Conservation (phyloP, 176 grass and related monocot genomes). For the Rhipidocladum racemiflorum region DNA sequence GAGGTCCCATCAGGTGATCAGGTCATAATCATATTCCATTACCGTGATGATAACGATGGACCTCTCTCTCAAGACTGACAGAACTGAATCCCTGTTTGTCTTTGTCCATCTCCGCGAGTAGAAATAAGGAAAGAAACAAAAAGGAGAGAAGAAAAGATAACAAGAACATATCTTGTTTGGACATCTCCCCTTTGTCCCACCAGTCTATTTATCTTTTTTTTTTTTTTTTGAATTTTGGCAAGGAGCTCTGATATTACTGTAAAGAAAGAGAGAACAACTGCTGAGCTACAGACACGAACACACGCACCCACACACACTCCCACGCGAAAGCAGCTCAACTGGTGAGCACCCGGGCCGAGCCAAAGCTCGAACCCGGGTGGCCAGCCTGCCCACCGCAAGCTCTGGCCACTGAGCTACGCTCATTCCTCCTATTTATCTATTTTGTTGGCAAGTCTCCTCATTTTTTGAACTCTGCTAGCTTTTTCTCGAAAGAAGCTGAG, state of each 20-base stretch:
- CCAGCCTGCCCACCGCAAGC: too few species aligned
- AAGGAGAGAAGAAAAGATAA: not conserved
- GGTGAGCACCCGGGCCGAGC: too few species aligned
- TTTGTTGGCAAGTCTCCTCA: not conserved
- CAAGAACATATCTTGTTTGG: slow-evolving; percentile 1
- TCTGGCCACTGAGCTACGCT: too few species aligned
- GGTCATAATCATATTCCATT: not conserved
- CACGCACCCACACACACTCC: too few species aligned
- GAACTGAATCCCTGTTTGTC: not conserved
- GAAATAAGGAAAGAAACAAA: slow-evolving; percentile 26
- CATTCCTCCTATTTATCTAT: not conserved
- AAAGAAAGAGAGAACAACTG: too few species aligned
- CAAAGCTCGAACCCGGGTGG: too few species aligned
- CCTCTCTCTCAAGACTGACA: not conserved
- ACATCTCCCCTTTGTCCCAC: not conserved
- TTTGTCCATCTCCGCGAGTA: not conserved
- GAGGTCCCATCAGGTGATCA: slow-evolving; percentile 1
- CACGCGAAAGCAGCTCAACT: too few species aligned
- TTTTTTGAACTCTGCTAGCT: slow-evolving; percentile 12
- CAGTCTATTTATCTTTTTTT: not conserved
- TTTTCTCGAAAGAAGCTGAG: not conserved
- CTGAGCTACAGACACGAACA: too few species aligned
- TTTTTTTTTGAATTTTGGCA: too few species aligned
- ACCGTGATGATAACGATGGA: too few species aligned
- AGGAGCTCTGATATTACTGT: too few species aligned